Evolutionary conservation across 352 stramenopile genomes (phyloP), one percentile per base, ranked within the genome.

Genomic region (Phytophthora tubulina): DNA sequence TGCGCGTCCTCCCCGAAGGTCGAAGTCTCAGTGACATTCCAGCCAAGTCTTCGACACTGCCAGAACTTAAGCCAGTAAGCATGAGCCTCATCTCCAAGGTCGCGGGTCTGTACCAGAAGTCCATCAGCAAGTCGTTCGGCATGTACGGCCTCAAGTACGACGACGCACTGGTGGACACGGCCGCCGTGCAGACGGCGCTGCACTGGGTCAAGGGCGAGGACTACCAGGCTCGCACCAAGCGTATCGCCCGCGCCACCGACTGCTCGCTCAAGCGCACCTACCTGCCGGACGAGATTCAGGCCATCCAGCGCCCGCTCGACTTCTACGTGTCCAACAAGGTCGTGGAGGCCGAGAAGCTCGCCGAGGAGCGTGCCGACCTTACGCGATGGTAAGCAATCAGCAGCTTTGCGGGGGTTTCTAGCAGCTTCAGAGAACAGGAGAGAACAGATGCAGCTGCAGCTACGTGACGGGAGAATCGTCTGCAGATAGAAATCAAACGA

Each of bases 81-180:
- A 89, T 84, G 79, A 82, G 76, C 67, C 60, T 89, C 44, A 69
- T 89, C 66, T 79, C 83, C 46, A 86, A 85, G 64, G 84, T 85
- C 59, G 87, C 87, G 27, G 66, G 78, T 63, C 64, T 94, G 61
- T 96, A 96, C 86, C 82, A 95, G 82, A 92, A 93, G 82, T 89
- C 81, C 64, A 76, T 96, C 52, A 71, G 83, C 85, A 93, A 94
- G 82, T 83, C 82, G 30, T 80, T 96, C 39, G 75, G 73, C 55
- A 74, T 89, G 85, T 94, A 95, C 78, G 89, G 89, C 57, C 70
- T 96, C 75, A 94, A 94, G 84, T 96, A 96, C 73, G 89, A 96
- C 64, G 90, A 96, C 63, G 80, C 76, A 17, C 81, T 96, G 58
- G 90, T 96, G 51, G 90, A 96, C 67, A 91, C 88, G 63, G 75